These are phyloP conservation scores for Citrullus colocynthis DNA, from an alignment of 306 rosid species.

Conservation along the genomic window DNA sequence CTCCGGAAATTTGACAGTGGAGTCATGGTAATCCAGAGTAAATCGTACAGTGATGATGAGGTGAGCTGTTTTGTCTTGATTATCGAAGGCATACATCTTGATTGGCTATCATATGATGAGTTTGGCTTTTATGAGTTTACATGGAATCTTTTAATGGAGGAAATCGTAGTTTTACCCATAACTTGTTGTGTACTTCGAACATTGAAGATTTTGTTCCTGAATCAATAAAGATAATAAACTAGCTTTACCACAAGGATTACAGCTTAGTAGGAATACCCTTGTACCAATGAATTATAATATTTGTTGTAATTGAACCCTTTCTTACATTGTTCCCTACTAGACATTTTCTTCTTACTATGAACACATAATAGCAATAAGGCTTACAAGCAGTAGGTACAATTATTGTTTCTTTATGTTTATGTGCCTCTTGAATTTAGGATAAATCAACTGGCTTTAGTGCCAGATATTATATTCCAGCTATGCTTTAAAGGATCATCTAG, in stretches of 20 bases:
- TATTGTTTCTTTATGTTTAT: not conserved
- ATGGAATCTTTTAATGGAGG: not conserved
- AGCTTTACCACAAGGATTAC: not conserved
- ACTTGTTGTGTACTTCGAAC: not conserved
- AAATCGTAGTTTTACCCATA: not conserved
- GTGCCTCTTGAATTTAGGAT: not conserved
- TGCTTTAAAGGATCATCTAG: not conserved
- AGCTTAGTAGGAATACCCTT: not conserved
- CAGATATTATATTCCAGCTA: not conserved
- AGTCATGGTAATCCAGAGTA: conserved; percentile 90
- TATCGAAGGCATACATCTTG: not conserved
- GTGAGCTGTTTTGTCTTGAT: conserved; percentile 19
- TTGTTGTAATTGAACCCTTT: not conserved
- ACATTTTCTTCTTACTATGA: not conserved
- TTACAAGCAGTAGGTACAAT: not conserved
- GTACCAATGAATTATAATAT: not conserved
- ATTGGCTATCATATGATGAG: not conserved
- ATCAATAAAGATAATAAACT: not conserved
- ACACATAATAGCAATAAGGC: not conserved
- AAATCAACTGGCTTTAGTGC: not conserved
- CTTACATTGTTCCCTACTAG: not conserved
- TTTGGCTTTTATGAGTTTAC: not conserved
- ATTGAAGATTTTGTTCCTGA: not conserved
- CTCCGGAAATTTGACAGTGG: conserved; percentile 96
- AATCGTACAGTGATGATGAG: conserved; percentile 89